These are phyloP conservation scores for Fabrea salina DNA, from an alignment of 169 alveolate species.

Conservation along the genomic window DNA sequence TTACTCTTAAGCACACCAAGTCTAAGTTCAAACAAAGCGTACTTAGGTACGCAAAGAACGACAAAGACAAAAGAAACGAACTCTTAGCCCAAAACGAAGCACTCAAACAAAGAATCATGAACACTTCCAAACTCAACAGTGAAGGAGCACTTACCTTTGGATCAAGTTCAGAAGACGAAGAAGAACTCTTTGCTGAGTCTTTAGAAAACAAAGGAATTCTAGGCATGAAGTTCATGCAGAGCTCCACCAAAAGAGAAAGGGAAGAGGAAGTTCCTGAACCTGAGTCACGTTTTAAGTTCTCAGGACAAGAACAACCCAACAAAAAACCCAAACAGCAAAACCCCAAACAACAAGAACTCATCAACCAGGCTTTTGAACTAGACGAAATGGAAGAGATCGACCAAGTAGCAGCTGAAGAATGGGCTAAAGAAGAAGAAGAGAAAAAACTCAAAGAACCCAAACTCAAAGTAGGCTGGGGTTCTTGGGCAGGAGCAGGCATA, in stretches of 20 bases:
- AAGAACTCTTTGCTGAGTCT: conserved; percentile 43
- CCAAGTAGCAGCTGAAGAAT: conserved; percentile 13
- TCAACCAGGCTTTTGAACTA: background rate
- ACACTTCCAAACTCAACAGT: conserved; percentile 43
- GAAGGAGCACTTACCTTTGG: conserved; percentile 22
- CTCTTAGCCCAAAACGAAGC: conserved; percentile 52
- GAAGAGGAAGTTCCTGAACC: conserved; percentile 28
- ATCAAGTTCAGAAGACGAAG: conserved; percentile 39
- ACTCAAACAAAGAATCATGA: conserved; percentile 61
- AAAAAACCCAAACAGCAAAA: background rate
- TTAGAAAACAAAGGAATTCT: conserved; percentile 40
- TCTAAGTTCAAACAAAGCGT: conserved; percentile 64
- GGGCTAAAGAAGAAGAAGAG: conserved; percentile 34
- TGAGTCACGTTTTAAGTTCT: background rate
- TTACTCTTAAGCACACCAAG: conserved; percentile 61
- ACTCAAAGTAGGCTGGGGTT: conserved; percentile 53
- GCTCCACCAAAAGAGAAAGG: conserved; percentile 38
- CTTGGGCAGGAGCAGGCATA: conserved; percentile 65
- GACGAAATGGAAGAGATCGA: conserved; percentile 31
- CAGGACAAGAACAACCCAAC: conserved; percentile 9
- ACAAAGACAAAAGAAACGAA: conserved; percentile 56
- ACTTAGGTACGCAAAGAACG: conserved; percentile 60
- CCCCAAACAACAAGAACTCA: background rate
- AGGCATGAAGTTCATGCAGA: conserved; percentile 60
- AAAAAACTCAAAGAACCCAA: conserved; percentile 17